These are phyloP conservation scores for Hypoxylon sp. DNA, from an alignment of 2,329 filamentous ascomycete genomes.

Conservation along the genomic window DNA sequence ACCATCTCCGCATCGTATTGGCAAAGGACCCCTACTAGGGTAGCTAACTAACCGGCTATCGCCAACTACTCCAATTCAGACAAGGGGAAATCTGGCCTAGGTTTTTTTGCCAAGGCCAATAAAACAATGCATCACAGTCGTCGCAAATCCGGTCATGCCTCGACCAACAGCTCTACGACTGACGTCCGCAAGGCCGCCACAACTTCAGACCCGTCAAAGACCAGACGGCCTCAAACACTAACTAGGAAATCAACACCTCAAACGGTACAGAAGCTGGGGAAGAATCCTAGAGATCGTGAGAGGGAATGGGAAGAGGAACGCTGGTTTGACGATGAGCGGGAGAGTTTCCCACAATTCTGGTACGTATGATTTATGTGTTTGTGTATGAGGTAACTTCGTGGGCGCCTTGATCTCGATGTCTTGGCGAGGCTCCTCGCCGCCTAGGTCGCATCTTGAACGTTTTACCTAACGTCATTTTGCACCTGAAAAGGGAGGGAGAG, in stretches of 20 bases:
- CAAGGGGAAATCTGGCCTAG: constrained; percentile 31
- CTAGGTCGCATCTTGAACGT: constrained; percentile 29
- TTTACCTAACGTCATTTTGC: constrained; percentile 40
- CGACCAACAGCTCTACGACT: constrained; percentile 68
- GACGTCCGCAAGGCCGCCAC: constrained; percentile 68
- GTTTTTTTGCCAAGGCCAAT: constrained; percentile 45
- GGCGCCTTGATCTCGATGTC: constrained; percentile 44
- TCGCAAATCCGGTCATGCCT: constrained; percentile 69
- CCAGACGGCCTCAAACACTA: constrained; percentile 64
- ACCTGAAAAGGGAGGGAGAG: constrained; percentile 37
- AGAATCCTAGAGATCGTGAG: constrained; percentile 67
- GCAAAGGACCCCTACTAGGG: constrained; percentile 40
- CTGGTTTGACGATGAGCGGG: constrained; percentile 70
- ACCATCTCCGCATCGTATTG: constrained; percentile 44
- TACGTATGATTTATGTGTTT: constrained; percentile 59
- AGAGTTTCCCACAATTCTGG: constrained; percentile 77
- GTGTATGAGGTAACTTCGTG: constrained; percentile 15
- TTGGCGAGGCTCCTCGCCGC: constrained; percentile 28
- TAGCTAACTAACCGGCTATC: constrained; percentile 36
- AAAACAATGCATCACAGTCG: constrained; percentile 69
- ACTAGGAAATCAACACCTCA: constrained; percentile 61
- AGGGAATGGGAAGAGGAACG: constrained; percentile 65
- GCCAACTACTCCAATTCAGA: constrained; percentile 33
- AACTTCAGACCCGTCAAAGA: constrained; percentile 63
- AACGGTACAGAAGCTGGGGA: constrained; percentile 64